A percentile compares a stretch with the other conserved stretches of the same genome.
phyloP scores from a whole-genome alignment of 176 grass and related monocot genomes.

The Pontederia crassipes region DNA sequence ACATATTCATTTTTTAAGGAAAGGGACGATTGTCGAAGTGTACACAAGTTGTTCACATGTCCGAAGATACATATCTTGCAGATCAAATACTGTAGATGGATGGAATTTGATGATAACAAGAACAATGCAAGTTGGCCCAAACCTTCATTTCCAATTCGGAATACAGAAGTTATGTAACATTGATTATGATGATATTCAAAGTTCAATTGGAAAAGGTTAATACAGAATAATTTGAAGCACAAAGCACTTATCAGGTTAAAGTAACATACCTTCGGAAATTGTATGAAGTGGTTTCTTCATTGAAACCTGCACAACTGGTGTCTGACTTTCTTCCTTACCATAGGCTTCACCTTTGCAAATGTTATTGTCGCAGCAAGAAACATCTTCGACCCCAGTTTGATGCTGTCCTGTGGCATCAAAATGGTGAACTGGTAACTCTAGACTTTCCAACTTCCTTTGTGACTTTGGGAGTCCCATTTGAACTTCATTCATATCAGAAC shows the following conservation, averaged over 20 bases:
- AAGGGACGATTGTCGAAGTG: too few relatives aligned
- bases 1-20: too few relatives aligned
- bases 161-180: too few relatives aligned
- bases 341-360: not conserved
- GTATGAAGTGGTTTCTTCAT: not conserved
- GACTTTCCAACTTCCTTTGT: not conserved
- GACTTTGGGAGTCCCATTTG: not conserved
- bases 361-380: not conserved
- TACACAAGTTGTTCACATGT: too few relatives aligned
- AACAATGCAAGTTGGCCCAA: too few relatives aligned
- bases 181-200: not conserved
- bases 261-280: constrained; percentile 8
- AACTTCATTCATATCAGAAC: not conserved
- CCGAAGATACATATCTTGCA: too few relatives aligned
- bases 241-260: not conserved
- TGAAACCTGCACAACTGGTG: not conserved
- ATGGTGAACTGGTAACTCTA: not conserved
- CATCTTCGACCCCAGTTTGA: not conserved
- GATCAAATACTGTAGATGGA: too few relatives aligned
- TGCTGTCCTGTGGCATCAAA: not conserved
- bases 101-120: too few relatives aligned
- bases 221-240: not conserved
- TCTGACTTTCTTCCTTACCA: not conserved
- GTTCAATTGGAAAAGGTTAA: not conserved
- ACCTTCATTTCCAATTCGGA: too few relatives aligned